Base-by-base conservation (phyloP, 2,329 filamentous ascomycete species). In the Mariannaea elegans region DNA sequence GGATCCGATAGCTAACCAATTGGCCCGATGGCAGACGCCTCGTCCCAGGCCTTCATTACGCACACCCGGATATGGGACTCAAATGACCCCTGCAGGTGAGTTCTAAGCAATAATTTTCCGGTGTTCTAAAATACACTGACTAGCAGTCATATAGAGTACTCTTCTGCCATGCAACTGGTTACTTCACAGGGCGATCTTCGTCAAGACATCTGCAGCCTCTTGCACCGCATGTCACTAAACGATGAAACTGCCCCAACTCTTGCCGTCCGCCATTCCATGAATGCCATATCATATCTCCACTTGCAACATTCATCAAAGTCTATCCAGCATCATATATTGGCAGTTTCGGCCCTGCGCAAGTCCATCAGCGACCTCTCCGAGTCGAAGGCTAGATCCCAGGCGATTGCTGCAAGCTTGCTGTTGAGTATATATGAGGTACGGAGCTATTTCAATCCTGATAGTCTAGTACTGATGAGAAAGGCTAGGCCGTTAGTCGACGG, bases 251-350 rank as follows among this genome's bases (percentile, higher is more conserved):
- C 55, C 8, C 47, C 55, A 5, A 38, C 55, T 29, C 55, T 57
- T 16, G 55, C 55, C n/a, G 55, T 57, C 3, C 55, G 55, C 7
- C 47, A 57, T 10, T 57, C 47, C 2, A 51, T 57, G 55, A 57
- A 46, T 19, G 55, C 55, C 4, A 51, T 52, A 12, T 32, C 55
- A 7, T 57, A 46, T 18, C 55, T 57, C 6, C 31, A 57, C n/a
- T 8, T 57, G 14, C 23, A 51, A 18, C 29, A 51, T 3, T 27
- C 27, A 3, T 7, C 32, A 14, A 46, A 24, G 14, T 51, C 55
- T 18, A 31, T 46, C 14, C 47, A 41, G 7, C 41, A 57, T 34
- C 55, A 50, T 24, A 51, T 52, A 32, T 10, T 57, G 2, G 47
- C 55, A 5, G 41, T 57, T 38, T 51, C 39, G 1, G 32, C 55